Evolutionary conservation across 305 asterid genomes (phyloP).

Genomic region (Rubia occidens): DNA sequence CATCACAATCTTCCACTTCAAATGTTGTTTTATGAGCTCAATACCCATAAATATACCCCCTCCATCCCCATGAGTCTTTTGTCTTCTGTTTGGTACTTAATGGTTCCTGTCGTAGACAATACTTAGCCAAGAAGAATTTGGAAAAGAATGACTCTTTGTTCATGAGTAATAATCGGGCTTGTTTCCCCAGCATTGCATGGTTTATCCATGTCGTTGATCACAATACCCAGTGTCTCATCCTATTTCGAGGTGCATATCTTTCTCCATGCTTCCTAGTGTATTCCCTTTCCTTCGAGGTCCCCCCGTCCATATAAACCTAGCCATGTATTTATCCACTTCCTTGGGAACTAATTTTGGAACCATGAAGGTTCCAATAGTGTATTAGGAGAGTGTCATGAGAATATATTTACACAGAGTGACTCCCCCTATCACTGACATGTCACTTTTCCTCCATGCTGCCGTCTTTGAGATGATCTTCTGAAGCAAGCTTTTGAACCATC

Average conservation of each 20-base stretch:
- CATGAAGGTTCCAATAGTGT: background rate
- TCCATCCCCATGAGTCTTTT: background rate
- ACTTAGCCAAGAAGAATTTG: too few species aligned
- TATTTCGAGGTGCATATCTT: background rate
- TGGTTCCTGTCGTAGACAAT: too few species aligned
- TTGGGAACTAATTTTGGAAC: background rate
- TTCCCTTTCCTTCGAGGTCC: background rate
- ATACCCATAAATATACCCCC: background rate
- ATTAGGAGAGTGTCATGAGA: background rate
- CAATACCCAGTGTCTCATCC: background rate
- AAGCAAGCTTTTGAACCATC: too few species aligned
- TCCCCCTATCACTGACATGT: too few species aligned
- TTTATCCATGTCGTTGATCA: background rate
- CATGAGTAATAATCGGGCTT: too few species aligned
- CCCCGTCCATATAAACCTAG: background rate
- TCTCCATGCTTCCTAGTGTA: background rate
- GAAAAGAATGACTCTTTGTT: too few species aligned
- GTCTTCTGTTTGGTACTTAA: too few species aligned
- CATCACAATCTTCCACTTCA: background rate
- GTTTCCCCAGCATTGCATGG: too few species aligned
- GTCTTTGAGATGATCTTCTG: too few species aligned
- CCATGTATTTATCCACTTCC: background rate
- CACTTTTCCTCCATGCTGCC: too few species aligned
- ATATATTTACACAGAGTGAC: too few species aligned
- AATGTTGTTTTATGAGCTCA: background rate